A percentile compares a stretch with the other conserved stretches of the same genome.
phyloP scores from a whole-genome alignment of 1,139 yeast species.

The Magnusiomyces paraingens region DNA sequence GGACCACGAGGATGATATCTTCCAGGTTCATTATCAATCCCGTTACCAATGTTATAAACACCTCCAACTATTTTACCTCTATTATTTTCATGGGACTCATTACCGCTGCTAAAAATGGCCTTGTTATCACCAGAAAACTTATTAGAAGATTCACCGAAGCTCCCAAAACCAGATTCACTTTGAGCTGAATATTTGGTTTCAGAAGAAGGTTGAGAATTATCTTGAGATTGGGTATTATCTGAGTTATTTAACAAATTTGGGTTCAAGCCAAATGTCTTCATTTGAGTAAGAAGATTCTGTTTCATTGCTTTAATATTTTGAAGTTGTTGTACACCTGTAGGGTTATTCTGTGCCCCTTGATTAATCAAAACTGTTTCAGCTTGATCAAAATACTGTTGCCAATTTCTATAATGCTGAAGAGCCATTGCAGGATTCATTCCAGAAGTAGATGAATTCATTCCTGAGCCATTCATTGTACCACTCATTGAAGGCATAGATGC shows the following conservation, averaged over 20 bases:
- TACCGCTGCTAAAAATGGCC: not conserved
- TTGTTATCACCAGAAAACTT: not conserved
- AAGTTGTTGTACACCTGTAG: conserved; percentile 40
- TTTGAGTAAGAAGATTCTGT: conserved; percentile 13
- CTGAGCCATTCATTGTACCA: not conserved
- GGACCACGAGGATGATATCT: not conserved
- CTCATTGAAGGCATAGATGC: not conserved
- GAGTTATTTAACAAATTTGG: not conserved
- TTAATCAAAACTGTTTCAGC: conserved; percentile 35
- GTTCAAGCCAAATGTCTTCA: conserved; percentile 3
- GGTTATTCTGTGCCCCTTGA: conserved; percentile 31
- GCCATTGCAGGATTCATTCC: conserved; percentile 78
- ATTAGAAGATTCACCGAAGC: too few relatives aligned
- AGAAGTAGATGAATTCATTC: not conserved
- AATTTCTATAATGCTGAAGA: conserved; percentile 81
- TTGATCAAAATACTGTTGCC: conserved; percentile 59
- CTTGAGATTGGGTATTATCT: too few relatives aligned
- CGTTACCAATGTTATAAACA: conserved; percentile 14
- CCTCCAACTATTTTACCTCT: conserved; percentile 12
- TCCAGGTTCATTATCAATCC: conserved; percentile 5
- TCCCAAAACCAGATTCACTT: too few relatives aligned
- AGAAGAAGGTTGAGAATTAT: too few relatives aligned
- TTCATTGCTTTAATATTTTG: conserved; percentile 28
- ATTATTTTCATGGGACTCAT: conserved; percentile 14
- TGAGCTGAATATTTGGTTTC: too few relatives aligned